Conservation (phyloP, 163 green algal genomes). For the Chlamydomonas reinhardtii region DNA sequence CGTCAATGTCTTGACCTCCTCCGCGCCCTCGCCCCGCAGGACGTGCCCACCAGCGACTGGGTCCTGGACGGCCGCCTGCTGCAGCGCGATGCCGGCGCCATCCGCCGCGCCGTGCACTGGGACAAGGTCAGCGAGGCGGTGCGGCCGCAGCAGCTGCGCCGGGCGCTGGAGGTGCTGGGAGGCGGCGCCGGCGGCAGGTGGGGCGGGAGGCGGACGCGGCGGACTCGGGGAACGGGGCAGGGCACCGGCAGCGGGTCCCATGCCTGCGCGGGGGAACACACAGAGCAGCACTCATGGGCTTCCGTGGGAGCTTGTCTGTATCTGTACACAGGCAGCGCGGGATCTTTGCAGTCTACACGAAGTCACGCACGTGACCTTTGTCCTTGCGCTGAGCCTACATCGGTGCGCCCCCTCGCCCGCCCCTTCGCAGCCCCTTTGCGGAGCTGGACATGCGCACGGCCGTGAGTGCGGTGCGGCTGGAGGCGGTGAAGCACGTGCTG, state of each 20-base stretch:
- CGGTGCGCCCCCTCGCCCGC: background rate
- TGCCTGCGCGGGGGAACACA: too few species aligned
- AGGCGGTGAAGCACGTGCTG: background rate
- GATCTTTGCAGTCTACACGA: too few species aligned
- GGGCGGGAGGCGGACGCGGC: too few species aligned
- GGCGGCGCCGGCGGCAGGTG: background rate
- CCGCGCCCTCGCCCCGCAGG: too few species aligned
- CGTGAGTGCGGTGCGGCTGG: background rate
- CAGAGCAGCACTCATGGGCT: too few species aligned
- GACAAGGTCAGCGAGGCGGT: conserved; percentile 20
- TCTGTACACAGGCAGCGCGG: too few species aligned
- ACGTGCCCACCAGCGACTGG: background rate
- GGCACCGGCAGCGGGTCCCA: too few species aligned
- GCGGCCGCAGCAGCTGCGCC: background rate
- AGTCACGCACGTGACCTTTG: too few species aligned
- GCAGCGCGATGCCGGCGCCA: conserved; percentile 2
- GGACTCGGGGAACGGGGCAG: background rate
- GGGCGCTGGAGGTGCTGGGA: conserved; percentile 8
- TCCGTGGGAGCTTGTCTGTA: too few species aligned
- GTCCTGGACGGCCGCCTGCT: background rate
- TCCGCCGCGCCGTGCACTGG: conserved; percentile 17
- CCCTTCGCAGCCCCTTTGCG: background rate
- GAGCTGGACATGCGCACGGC: background rate
- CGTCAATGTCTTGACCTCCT: too few species aligned
- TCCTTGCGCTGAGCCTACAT: too few species aligned